phyloP scores from a whole-genome alignment of 1,284 basidiomycete species.

The Melanopsichium pennsylvanicum region DNA sequence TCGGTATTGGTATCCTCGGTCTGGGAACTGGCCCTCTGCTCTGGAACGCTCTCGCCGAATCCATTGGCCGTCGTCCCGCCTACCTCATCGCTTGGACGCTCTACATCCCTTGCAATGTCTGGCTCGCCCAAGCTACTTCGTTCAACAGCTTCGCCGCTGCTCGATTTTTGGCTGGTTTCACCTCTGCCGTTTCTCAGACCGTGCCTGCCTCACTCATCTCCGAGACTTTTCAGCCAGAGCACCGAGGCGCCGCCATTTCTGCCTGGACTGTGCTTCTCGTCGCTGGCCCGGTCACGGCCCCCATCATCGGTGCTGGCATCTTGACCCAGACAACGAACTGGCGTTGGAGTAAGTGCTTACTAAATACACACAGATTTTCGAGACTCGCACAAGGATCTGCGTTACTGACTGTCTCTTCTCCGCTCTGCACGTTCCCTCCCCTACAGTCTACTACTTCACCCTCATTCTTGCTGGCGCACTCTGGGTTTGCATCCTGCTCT shows the following conservation, averaged over 20 bases:
- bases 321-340: constrained; percentile 49
- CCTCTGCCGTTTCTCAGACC: constrained; percentile 29
- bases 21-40: constrained; percentile 65
- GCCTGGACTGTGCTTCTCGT: constrained; percentile 57
- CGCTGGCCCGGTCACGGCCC: constrained; percentile 61
- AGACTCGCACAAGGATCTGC: no score
- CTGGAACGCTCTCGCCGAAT: constrained; percentile 50
- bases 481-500: constrained; percentile 55
- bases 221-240: constrained; percentile 52
- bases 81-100: constrained; percentile 65
- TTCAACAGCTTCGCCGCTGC: constrained; percentile 47
- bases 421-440: background rate
- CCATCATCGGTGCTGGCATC: constrained; percentile 63
- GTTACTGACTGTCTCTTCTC: background rate
- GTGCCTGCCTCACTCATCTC: constrained; percentile 45
- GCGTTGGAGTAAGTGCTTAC: constrained; percentile 23
- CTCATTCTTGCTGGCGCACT: constrained; percentile 60
- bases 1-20: constrained; percentile 66
- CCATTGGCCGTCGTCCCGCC: constrained; percentile 63
- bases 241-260: constrained; percentile 64
- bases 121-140: constrained; percentile 57
- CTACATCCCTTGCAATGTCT: constrained; percentile 64
- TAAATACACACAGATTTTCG: background rate
- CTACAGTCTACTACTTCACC: constrained; percentile 62
- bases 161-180: constrained; percentile 49